phyloP scores from a whole-genome alignment of 1,284 basidiomycete species.

The Veloboletus limbatus region DNA sequence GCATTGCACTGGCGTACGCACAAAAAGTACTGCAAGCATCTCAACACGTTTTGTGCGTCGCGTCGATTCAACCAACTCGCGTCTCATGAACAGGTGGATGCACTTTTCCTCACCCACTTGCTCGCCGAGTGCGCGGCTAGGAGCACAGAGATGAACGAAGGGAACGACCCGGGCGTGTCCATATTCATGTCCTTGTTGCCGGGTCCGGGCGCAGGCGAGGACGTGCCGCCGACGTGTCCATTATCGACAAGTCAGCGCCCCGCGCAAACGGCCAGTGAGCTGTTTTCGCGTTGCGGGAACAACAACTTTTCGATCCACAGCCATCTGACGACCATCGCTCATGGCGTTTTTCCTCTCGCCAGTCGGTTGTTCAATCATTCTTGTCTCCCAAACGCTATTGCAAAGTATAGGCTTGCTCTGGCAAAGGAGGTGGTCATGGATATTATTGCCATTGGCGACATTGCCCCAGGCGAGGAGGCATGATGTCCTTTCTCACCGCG shows the following conservation, averaged over 20 bases:
- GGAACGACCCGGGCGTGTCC: conserved; percentile 31
- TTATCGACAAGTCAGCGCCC: conserved; percentile 27
- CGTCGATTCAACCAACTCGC: conserved; percentile 46
- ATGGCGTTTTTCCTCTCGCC: conserved; percentile 69
- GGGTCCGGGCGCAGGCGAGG: conserved; percentile 31
- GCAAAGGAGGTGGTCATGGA: conserved; percentile 50
- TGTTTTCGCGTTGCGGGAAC: conserved; percentile 66
- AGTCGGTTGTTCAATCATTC: conserved; percentile 78
- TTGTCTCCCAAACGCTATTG: conserved; percentile 68
- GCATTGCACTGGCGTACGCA: conserved; percentile 60
- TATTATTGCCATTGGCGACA: conserved; percentile 57
- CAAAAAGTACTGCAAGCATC: conserved; percentile 59
- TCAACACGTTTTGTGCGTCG: conserved; percentile 47
- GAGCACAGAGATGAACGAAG: conserved; percentile 2
- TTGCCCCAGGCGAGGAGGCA: conserved; percentile 62
- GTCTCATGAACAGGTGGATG: conserved; percentile 54
- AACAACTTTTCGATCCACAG: conserved; percentile 76
- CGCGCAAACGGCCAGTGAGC: conserved; percentile 37
- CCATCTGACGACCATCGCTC: conserved; percentile 60
- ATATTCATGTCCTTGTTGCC: conserved; percentile 54
- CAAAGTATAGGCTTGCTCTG: conserved; percentile 49
- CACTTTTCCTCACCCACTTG: conserved; percentile 60
- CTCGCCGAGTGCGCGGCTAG: conserved; percentile 41
- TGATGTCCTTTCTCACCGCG: conserved; percentile 2
- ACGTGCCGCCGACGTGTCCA: conserved; percentile 35